Evolutionary conservation across 1,284 basidiomycete genomes (phyloP).

Genomic region (Melampsora americana): DNA sequence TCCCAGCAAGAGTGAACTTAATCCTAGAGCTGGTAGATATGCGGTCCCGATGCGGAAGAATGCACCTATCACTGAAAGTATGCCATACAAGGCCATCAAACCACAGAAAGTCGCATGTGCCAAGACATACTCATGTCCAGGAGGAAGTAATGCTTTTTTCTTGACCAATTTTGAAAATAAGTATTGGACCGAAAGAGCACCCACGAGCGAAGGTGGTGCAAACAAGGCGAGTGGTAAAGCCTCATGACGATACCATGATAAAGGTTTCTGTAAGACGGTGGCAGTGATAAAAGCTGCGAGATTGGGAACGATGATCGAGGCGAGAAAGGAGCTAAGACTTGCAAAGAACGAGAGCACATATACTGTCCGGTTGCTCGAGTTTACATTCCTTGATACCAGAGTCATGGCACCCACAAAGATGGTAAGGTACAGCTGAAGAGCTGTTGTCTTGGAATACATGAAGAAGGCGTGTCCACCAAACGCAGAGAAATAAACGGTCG

Average conservation of each 20-base stretch:
- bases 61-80: slow-evolving; percentile 31
- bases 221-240: slow-evolving; percentile 23
- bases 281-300: slow-evolving; percentile 70
- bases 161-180: slow-evolving; percentile 73
- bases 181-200: slow-evolving; percentile 72
- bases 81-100: slow-evolving; percentile 29
- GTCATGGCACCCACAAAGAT: slow-evolving; percentile 52
- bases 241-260: slow-evolving; percentile 53
- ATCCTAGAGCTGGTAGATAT: slow-evolving; percentile 30
- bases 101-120: slow-evolving; percentile 32
- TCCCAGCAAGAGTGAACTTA: slow-evolving; percentile 8
- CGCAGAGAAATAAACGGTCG: slow-evolving; percentile 67
- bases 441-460: slow-evolving; percentile 69
- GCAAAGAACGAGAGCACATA: slow-evolving; percentile 48
- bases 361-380: slow-evolving; percentile 11
- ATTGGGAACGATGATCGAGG: slow-evolving; percentile 65
- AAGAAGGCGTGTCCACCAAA: slow-evolving; percentile 68
- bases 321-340: slow-evolving; percentile 52
- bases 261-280: slow-evolving; percentile 62
- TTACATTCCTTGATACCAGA: slow-evolving; percentile 30
- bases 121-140: slow-evolving; percentile 31
- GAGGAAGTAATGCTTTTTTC: slow-evolving; percentile 56
- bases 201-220: slow-evolving; percentile 58
- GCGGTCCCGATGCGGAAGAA: slow-evolving; percentile 26
- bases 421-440: slow-evolving; percentile 67